A percentile compares a stretch with the other conserved stretches of the same genome.
These are phyloP conservation scores for Dalbergia cochinchinensis DNA, from an alignment of 306 rosid species.

Conservation along the genomic window DNA sequence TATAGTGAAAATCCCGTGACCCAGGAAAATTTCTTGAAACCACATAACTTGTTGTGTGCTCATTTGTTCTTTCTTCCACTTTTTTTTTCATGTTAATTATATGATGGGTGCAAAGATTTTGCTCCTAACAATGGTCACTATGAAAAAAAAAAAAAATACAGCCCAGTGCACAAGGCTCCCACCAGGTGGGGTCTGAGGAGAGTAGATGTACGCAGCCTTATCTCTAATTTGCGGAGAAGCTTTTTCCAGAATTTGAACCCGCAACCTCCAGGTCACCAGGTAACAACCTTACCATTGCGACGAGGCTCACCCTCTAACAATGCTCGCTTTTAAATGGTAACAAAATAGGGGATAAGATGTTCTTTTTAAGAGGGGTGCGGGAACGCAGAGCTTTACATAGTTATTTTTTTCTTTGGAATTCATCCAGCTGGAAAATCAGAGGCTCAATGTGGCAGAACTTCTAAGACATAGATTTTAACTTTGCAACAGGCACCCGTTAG, in stretches of 20 bases:
- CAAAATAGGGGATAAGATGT: no score
- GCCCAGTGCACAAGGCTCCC: no score
- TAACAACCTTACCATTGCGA: no score
- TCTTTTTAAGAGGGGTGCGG: neutral
- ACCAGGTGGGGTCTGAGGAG: no score
- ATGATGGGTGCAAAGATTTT: neutral
- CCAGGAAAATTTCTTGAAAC: neutral
- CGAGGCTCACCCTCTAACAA: no score
- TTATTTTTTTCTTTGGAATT: neutral
- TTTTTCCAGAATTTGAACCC: no score
- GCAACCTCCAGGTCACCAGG: no score
- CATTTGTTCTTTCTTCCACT: conserved; percentile 1
- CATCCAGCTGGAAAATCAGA: conserved; percentile 2
- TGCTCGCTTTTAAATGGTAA: no score
- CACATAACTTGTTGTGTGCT: neutral
- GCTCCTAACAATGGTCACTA: neutral
- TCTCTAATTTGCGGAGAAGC: no score
- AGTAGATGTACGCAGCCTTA: no score
- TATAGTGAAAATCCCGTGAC: neutral
- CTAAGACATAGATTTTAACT: conserved; percentile 5
- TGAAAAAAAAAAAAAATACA: no score
- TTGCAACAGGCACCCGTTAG: neutral
- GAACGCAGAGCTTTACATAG: neutral
- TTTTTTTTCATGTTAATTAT: neutral
- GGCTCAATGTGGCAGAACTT: conserved; percentile 9